phyloP scores from a whole-genome alignment of 75 land plant genomes.

The Pinus albicaulis region DNA sequence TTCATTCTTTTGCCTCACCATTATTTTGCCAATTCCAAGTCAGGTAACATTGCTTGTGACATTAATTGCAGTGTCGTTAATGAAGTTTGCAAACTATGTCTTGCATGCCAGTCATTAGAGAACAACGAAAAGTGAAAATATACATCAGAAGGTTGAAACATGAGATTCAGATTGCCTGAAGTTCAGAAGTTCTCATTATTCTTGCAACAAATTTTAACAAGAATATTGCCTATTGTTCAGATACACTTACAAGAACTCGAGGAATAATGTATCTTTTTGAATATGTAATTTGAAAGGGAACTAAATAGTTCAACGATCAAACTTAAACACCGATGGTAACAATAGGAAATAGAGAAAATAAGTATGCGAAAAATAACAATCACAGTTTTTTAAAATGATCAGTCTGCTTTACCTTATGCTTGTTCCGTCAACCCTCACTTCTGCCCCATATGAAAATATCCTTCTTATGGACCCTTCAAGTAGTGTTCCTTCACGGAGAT shows the following conservation, averaged over 20 bases:
- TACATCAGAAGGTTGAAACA: neutral
- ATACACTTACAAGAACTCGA: neutral
- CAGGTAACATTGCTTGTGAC: no score
- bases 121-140: neutral
- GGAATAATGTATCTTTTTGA: neutral
- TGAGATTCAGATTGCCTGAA: neutral
- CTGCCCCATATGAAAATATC: constrained; percentile 72
- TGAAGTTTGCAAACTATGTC: no score
- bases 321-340: neutral
- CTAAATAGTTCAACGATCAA: neutral
- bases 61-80: no score
- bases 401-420: constrained; percentile 52
- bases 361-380: neutral
- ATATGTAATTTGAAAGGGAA: neutral
- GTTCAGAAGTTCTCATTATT: neutral
- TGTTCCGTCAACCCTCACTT: constrained; percentile 65
- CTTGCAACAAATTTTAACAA: neutral
- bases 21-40: no score
- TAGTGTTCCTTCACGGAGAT: constrained; percentile 77
- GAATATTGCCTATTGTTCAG: neutral
- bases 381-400: neutral
- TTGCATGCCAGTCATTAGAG: neutral
- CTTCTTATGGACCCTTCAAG: constrained; percentile 65
- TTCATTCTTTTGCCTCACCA: no score
- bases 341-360: neutral